Base-by-base conservation (phyloP, 331 rosid genomes). In the Malus hybrid region DNA sequence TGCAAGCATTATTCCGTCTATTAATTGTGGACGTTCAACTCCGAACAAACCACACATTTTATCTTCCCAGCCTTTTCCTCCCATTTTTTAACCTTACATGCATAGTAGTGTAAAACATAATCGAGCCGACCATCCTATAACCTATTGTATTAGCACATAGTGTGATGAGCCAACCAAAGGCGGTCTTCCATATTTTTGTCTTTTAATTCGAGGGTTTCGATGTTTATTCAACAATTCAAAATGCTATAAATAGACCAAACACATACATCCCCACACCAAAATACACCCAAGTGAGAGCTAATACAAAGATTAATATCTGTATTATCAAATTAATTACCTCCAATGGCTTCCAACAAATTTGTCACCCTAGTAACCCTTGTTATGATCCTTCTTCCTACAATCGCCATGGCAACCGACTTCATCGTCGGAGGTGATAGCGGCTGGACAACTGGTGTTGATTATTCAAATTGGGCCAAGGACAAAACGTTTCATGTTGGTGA, bases 401-500 rank as follows among this genome's bases (percentile, higher is more conserved):
- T 80, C n/a, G 86, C 81, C 3, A 67, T 79, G 52, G 93, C 94
- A 4, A 61, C 72, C 24, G 92, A 81, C 24, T 69, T 65, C 55
- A 1, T 33, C 2, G 92, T 91, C 2, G 97, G 97, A 56, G 90
- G 73, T n/a, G 80, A 70, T 0, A 42, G 46, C 16, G 92, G 92
- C 15, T 91, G 97, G 94, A 73, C 52, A 1, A 5, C 15, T n/a
- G 16, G 55, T 10, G 57, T 80, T 29, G 52, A 87, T 76, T 89
- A 87, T 57, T 6, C 72, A 22, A n/a, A 7, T 0, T 91, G 94
- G 94, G 77, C 97, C 34, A 54, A 83, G 2, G 85, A 48, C 62
- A 87, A 87, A 72, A 81, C 69, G 8, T 89, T 91, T 61, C 69
- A 1, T 8, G 91, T 89, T 34, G 93, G 90, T 4, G 97, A 91